Evolutionary conservation across 257 asterid genomes (phyloP), one percentile per base, ranked within the genome.

Genomic region (Vinca minor): DNA sequence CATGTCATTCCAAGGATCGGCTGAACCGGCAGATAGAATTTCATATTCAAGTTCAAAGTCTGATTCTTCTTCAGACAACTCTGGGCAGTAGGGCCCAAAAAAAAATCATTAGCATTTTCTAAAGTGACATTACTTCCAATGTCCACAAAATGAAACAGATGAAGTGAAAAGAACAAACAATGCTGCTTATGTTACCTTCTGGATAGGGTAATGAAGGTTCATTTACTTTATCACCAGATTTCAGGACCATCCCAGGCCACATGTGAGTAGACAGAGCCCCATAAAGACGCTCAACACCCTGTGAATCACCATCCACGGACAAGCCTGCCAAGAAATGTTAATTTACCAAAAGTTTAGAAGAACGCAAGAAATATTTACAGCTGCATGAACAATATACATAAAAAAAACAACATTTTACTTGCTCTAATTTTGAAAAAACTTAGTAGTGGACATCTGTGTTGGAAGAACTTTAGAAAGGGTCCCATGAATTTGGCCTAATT

Each of bases 221-320:
- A 29, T 69, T 69, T 57, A 89, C 84, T 82, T 73, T 87, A 74
- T 93, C 94, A 49, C 97, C 99, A 54, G 96, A 93, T 52, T 85
- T 93, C 74, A 93, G 77, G 65, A 86, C 68, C 99, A 93, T 89
- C 70, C 99, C 96, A 50, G 97, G 95, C 97, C 99, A 93, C 95
- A 87, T 85, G 75, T 84, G 87, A 68, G 99, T 95, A 72, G 95
- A 80, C 53, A 93, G 91, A 57, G 97, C 99, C 68, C 94, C 96
- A 68, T 62, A 81, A 67, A 93, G 81, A 53, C 97, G 85, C 63
- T 93, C 92, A 65, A 84, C 83, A 18, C 99, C 99, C 78, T 89
- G 99, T 25, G 94, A 87, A 79, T 89, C 99, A 18, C 97, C 99
- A 67, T 76, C 81, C 36, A 82, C 31, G 15, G 87, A 82, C 34